Percentiles rank a stretch among this genome's conserved stretches.
Evolutionary conservation across 2,329 filamentous ascomycete genomes (phyloP).

Genomic region (Leptoxyphium fumago): DNA sequence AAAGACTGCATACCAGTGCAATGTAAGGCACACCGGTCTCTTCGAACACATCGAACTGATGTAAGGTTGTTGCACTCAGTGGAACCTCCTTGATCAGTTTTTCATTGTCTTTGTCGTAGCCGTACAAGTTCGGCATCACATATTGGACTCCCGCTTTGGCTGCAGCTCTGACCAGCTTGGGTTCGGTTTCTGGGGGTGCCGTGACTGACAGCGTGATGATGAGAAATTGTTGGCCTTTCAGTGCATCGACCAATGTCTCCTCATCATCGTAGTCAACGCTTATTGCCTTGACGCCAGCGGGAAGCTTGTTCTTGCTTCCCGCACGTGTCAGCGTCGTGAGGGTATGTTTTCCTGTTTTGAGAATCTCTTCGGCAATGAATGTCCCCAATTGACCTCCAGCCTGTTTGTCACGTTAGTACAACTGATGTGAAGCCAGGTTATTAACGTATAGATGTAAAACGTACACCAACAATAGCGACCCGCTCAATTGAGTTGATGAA

Average conservation of each 20-base stretch:
- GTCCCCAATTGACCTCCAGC: slow-evolving; percentile 20
- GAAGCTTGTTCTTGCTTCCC: slow-evolving; percentile 24
- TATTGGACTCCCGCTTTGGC: slow-evolving; percentile 16
- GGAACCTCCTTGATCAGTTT: neutral
- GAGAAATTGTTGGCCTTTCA: slow-evolving; percentile 19
- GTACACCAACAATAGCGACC: slow-evolving; percentile 25
- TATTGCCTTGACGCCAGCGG: slow-evolving; percentile 8
- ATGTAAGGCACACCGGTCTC: slow-evolving; percentile 8
- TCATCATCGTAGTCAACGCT: slow-evolving; percentile 15
- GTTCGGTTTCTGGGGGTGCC: slow-evolving; percentile 10
- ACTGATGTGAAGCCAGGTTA: no score
- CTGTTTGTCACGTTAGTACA: no score
- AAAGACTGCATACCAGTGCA: slow-evolving; percentile 16
- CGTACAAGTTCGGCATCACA: slow-evolving; percentile 17
- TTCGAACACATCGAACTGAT: neutral
- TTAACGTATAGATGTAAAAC: slow-evolving; percentile 3
- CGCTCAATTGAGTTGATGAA: slow-evolving; percentile 24
- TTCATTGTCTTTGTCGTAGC: slow-evolving; percentile 4
- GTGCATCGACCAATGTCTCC: slow-evolving; percentile 11
- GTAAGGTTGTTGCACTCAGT: neutral
- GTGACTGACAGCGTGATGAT: slow-evolving; percentile 20
- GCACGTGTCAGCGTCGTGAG: slow-evolving; percentile 27
- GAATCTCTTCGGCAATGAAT: slow-evolving; percentile 17
- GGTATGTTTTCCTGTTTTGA: slow-evolving; percentile 17
- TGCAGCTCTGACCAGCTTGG: slow-evolving; percentile 17